Base-by-base conservation (phyloP, 371 early-diverging fungal species). In the Mortierella sp. region DNA sequence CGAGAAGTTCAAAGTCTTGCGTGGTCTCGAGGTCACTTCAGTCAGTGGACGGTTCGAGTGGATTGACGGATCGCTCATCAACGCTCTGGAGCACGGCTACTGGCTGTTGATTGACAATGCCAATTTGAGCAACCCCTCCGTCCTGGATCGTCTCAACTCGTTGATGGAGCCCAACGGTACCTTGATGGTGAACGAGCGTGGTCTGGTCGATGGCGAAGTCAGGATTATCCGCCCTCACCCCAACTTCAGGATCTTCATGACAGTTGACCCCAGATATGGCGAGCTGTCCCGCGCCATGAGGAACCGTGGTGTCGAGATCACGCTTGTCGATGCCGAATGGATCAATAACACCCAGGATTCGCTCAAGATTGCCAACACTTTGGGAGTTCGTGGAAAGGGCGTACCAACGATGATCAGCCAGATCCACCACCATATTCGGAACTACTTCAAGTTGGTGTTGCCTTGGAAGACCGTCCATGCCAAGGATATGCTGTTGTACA, bases 61-160 rank as follows among this genome's bases (percentile, higher is more conserved):
- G 98, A 93, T 98, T 48, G 98, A 99, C 86, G 99, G 99, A 44
- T 91, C 96, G 5, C 89, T 99, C 24, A 93, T 99, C 48, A 90
- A 94, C 64, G 99, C 99, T 0, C 87, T 99, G 41, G 92, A 96
- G 79, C 91, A 96, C 43, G 99, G 99, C 8, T 88, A 97, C 78
- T 99, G 99, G 99, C 88, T 99, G 40, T 87, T 99, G 68, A 92
- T 99, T 52, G 99, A 99, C 87, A 99, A 99, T 84, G 97, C 99
- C 73, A 99, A 99, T 83, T 85, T 97, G 71, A 98, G 99, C 85
- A 95, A 96, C 71, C 94, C 99, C 1, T 95, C 97, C 14, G 97
- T 99, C 14, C 89, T 99, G 53, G 99, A 99, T 88, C 94, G 99
- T 24, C 89, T 99, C 63, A 99, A 99, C 84, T 92, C 96, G 7